Evolutionary conservation across 148 eudicot species (phyloP).

Genomic region (Drosera capensis): DNA sequence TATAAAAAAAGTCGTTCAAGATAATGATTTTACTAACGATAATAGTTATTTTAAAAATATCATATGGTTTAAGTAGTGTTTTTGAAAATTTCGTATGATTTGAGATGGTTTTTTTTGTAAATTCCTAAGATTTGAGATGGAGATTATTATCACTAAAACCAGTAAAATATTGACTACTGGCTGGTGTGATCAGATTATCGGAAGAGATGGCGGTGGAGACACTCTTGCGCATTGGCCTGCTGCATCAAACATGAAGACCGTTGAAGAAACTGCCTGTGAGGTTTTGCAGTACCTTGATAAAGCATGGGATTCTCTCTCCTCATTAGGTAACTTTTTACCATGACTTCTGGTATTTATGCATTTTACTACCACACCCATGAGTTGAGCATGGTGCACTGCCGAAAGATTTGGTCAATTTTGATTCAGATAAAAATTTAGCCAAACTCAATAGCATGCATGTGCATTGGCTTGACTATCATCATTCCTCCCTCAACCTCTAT

Average conservation of each 20-base stretch:
- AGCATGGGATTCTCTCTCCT: constrained; percentile 74
- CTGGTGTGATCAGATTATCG: constrained; percentile 56
- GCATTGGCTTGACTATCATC: neutral
- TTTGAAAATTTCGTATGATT: no score
- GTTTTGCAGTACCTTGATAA: constrained; percentile 75
- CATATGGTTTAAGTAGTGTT: no score
- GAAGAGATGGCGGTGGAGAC: constrained; percentile 84
- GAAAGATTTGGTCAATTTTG: neutral
- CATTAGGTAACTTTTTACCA: constrained; percentile 41
- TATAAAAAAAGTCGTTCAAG: no score
- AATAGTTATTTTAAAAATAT: no score
- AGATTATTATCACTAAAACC: no score
- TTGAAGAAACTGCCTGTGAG: constrained; percentile 83
- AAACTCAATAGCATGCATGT: no score
- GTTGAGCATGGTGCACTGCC: neutral
- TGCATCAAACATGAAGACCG: constrained; percentile 47
- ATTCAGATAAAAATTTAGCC: no score
- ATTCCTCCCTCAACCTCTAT: no score
- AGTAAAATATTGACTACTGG: no score
- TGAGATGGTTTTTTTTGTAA: no score
- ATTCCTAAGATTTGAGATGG: no score
- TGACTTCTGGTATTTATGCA: neutral
- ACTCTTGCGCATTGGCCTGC: constrained; percentile 96
- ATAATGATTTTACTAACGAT: no score
- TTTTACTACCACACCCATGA: neutral